Conservation (phyloP, 768 basidiomycete species). For the Russula sp. region DNA sequence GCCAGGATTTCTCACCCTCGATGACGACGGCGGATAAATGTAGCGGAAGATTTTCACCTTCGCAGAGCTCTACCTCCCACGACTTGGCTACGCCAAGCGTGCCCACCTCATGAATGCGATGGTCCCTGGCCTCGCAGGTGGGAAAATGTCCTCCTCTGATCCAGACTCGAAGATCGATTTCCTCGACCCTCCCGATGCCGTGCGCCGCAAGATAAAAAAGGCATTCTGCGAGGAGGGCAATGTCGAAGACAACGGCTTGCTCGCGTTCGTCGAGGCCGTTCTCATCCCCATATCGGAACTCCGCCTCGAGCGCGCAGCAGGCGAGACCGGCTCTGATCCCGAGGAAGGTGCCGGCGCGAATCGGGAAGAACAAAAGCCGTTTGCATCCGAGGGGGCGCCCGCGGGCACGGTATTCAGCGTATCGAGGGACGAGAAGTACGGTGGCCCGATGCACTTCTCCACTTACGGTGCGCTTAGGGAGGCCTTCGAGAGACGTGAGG, state of each 20-base stretch:
- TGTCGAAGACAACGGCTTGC: constrained; percentile 78
- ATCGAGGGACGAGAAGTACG: constrained; percentile 70
- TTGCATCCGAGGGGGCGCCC: constrained; percentile 64
- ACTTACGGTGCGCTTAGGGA: constrained; percentile 59
- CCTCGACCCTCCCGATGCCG: constrained; percentile 76
- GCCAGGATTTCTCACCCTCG: neutral
- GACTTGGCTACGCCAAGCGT: constrained; percentile 87
- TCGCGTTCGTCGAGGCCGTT: constrained; percentile 80
- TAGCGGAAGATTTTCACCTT: constrained; percentile 99
- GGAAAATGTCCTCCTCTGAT: constrained; percentile 98
- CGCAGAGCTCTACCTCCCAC: constrained; percentile 91
- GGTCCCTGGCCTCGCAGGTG: constrained; percentile 91
- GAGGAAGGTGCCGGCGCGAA: constrained; percentile 43
- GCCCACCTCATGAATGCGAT: constrained; percentile 98
- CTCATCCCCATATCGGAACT: constrained; percentile 81
- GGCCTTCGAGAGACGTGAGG: constrained; percentile 66
- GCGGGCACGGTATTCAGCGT: constrained; percentile 79
- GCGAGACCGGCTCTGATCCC: constrained; percentile 38
- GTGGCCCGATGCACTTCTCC: constrained; percentile 71
- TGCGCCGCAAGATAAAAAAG: constrained; percentile 83
- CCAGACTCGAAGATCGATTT: constrained; percentile 98
- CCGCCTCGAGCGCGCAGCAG: constrained; percentile 47
- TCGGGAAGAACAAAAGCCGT: constrained; percentile 47
- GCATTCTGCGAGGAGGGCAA: constrained; percentile 96
- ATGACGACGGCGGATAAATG: neutral